Conservation (phyloP, 176 grass and related monocot genomes). For the Alopecurus myosuroides region DNA sequence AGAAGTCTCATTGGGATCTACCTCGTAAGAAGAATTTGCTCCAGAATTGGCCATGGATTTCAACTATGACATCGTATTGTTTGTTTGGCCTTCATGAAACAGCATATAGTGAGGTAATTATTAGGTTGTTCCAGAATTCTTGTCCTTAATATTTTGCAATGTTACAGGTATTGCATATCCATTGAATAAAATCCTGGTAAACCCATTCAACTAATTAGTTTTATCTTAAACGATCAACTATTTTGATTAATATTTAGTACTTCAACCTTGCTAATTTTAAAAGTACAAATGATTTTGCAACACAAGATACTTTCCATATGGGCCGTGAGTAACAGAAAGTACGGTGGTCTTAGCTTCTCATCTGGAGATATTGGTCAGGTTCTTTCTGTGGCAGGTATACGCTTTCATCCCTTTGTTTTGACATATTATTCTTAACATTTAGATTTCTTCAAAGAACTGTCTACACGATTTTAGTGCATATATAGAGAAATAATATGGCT, state of each 20-base stretch:
- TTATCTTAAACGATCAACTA: neutral
- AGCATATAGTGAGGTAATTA: constrained; percentile 75
- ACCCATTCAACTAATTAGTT: neutral
- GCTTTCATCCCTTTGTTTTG: neutral
- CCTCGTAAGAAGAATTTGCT: constrained; percentile 44
- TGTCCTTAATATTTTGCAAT: neutral
- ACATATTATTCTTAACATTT: neutral
- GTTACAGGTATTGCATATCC: neutral
- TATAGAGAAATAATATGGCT: neutral
- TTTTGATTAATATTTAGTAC: neutral
- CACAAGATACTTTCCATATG: constrained; percentile 71
- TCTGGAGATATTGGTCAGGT: constrained; percentile 51
- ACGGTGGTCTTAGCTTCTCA: constrained; percentile 69
- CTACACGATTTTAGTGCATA: neutral
- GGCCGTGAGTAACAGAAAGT: constrained; percentile 56
- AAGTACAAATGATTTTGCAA: neutral
- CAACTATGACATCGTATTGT: constrained; percentile 57
- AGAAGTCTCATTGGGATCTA: constrained; percentile 3
- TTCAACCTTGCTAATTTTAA: neutral
- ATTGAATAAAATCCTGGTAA: neutral
- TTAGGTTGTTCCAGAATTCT: no score
- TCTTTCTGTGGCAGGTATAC: constrained; percentile 73
- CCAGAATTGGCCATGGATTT: constrained; percentile 71
- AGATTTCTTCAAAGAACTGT: constrained; percentile 8
- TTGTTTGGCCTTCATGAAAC: constrained; percentile 71